Evolutionary conservation across 305 asterid species (phyloP).

Genomic region (Rubia tinctorum): DNA sequence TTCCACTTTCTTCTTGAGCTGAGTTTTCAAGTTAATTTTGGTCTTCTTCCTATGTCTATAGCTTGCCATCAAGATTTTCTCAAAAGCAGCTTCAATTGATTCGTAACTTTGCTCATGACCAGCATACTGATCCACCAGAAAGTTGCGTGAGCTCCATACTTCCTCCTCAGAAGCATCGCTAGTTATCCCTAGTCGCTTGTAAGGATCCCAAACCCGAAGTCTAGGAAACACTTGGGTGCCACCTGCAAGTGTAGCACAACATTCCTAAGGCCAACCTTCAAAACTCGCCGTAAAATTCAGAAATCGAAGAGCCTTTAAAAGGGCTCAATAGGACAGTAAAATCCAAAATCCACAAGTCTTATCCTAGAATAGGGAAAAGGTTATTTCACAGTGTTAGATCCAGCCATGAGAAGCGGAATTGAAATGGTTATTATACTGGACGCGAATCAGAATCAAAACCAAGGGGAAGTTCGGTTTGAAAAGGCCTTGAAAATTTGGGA

Average conservation of each 20-base stretch:
- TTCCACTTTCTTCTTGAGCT: conserved; percentile 90
- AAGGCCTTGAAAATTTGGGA: neutral
- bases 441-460: neutral
- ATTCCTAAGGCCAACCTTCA: neutral
- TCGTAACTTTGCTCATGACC: conserved; percentile 79
- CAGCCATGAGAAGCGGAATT: neutral
- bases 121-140: conserved; percentile 71
- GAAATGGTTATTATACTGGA: neutral
- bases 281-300: neutral
- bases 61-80: conserved; percentile 81
- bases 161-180: conserved; percentile 91
- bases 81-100: conserved; percentile 92
- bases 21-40: conserved; percentile 87
- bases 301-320: neutral
- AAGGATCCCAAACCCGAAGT: conserved; percentile 83
- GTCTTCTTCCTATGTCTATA: conserved; percentile 73
- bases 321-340: neutral
- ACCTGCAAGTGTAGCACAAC: conserved; percentile 38
- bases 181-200: conserved; percentile 77
- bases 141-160: conserved; percentile 94
- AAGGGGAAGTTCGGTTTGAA: neutral
- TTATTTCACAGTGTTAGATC: neutral
- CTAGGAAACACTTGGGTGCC: conserved; percentile 53
- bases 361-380: neutral
- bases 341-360: neutral